Base-by-base conservation (phyloP, 768 basidiomycete genomes). In the Mycena floridula region DNA sequence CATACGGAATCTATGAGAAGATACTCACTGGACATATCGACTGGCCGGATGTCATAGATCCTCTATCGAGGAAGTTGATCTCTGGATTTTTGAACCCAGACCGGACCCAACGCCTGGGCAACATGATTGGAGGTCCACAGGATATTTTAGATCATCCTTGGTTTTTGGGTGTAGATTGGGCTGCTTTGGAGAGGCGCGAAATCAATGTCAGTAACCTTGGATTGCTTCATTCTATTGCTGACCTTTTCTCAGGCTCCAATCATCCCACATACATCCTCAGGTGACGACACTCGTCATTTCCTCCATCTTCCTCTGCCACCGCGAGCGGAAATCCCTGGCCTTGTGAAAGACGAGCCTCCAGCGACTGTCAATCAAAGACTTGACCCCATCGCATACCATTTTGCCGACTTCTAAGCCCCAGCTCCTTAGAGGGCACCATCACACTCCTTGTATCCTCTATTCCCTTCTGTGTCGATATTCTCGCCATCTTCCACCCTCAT, bases 1-100 rank as follows among this genome's bases (percentile, higher is more conserved):
- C 94, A 0, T 89, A 95, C 62, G 94, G 91, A 37, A 97, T 97
- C 65, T 98, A 98, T 63, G 95, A 99, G 69, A 95, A 94, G 69
- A 97, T 99, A 51, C 70, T 99, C 30, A 79, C 77, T 46, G 89
- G 89, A 23, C 77, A 84, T 48, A 85, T 96, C 38, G 79, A 89
- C 51, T 97, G 92, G 83, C 95, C 95, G n/a, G 75, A 74, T 46
- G 82, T 79, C 50, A 83, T 97, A 71, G 94, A 98, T 58, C 79
- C 81, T 16, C 77, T 93, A 23, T 95, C 94, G 36, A 84, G 83
- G 52, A 89, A 91, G 52, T 74, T 99, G 44, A 86, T 99, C 59
- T 76, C 77, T 51, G 85, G 85, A 1, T 89, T 99, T 63, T 69
- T 99, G 42, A 88, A 91, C 48, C 89, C 90, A 8, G 95, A 99